Evolutionary conservation across 1,284 basidiomycete genomes (phyloP).

Genomic region (Erythrobasidium hasegawianum): DNA sequence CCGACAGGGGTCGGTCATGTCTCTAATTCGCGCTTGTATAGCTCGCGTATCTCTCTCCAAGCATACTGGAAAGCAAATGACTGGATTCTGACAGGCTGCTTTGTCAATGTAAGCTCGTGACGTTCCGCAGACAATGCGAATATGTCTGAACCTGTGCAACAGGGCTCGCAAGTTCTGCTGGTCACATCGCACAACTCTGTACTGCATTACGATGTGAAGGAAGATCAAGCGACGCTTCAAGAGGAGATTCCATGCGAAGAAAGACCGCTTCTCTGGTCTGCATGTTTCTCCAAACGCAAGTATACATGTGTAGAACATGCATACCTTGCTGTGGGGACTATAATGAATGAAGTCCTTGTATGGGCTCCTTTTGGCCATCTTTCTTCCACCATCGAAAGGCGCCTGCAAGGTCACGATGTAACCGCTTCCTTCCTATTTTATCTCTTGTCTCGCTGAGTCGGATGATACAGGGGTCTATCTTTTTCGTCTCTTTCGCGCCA

Average conservation of each 20-base stretch:
- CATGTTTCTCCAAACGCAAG: constrained; percentile 8
- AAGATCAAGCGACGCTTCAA: not conserved
- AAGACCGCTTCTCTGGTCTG: constrained; percentile 35
- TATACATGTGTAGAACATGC: constrained; percentile 5
- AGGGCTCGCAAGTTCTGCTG: constrained; percentile 6
- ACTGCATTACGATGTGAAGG: not conserved
- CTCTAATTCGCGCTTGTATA: not conserved
- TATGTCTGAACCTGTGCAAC: not conserved
- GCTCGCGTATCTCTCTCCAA: not conserved
- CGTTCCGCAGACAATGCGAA: too few species aligned
- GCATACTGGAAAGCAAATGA: constrained; percentile 8
- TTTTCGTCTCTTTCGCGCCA: constrained; percentile 28
- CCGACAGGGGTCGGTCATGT: not conserved
- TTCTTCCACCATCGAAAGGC: constrained; percentile 6
- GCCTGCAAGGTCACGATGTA: constrained; percentile 23
- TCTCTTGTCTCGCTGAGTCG: not conserved
- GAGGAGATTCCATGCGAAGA: constrained; percentile 18
- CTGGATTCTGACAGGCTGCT: constrained; percentile 22
- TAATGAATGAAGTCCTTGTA: constrained; percentile 33
- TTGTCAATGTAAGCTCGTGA: constrained; percentile 10
- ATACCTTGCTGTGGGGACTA: constrained; percentile 33
- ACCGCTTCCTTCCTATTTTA: not conserved
- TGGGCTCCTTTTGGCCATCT: constrained; percentile 20
- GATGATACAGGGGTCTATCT: constrained; percentile 18
- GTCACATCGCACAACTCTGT: constrained; percentile 26